Base-by-base conservation (phyloP, 2,329 filamentous ascomycete species). In the Exophiala sp. region DNA sequence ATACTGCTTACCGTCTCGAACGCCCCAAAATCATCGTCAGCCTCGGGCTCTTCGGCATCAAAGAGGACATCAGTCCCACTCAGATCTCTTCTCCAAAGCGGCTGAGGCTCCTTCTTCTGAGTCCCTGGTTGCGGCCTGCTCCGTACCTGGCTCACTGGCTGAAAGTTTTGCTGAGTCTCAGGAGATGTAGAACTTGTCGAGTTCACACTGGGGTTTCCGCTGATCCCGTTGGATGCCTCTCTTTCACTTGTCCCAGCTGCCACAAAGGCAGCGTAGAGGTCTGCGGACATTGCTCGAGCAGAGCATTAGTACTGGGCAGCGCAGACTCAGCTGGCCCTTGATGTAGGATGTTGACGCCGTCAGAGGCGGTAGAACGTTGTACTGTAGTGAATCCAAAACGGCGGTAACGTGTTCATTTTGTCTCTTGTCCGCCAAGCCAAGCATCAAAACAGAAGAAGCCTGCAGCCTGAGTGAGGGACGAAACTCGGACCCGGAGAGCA, bases 31-130 rank as follows among this genome's bases (percentile, higher is more conserved):
- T 74, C 78, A 24, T 63, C 58, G 11, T 59, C 60, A 23, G 19
- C 62, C 46, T 73, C 73, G 56, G 76, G 77, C 43, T 80, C 75
- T 35, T 78, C 75, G 29, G 78, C 82, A 65, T 87, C 83, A 63
- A 87, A 87, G 2, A 87, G 68, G 2, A 87, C 75, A 56, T 80
- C 77, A 1, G 58, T 62, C 11, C 62, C 60, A 23, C 30, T 22
- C 3, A 2, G n/a, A 27, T 53, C 46, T 30, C 19, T 40, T 34
- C 49, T 43, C 58, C 57, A 59, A 6, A 58, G 43, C 11, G 52
- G 42, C 21, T 43, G 35, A 18, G 27, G 39, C 2, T 38, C 34
- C n/a, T 27, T 40, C 30, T 16, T 13, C 19, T 35, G 14, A 34
- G 22, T 9, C 6, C 10, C 22, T 27, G 13, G 19, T 29, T 41